Evolutionary conservation across 2,329 filamentous ascomycete genomes (phyloP).

Genomic region (Arthrobotrys conoides): DNA sequence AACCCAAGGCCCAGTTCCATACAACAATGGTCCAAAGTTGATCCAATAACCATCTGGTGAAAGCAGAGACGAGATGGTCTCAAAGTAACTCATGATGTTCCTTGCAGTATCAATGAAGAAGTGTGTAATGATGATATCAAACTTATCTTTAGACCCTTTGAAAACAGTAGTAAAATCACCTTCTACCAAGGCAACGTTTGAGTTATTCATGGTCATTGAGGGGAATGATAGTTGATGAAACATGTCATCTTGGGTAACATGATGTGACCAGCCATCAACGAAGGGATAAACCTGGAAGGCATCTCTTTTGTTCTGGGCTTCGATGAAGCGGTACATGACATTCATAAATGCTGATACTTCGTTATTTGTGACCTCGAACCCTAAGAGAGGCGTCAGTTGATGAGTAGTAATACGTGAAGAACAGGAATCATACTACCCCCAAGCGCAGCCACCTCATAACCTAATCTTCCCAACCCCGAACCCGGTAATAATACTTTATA

Average conservation of each 20-base stretch:
- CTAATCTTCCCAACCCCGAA: conserved; percentile 71
- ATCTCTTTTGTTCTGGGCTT: conserved; percentile 32
- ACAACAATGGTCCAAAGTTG: conserved; percentile 73
- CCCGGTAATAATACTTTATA: conserved; percentile 71
- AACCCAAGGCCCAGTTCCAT: conserved; percentile 72
- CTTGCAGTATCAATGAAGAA: conserved; percentile 76
- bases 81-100: conserved; percentile 72
- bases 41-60: conserved; percentile 71
- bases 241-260: conserved; percentile 70
- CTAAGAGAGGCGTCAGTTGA: conserved; percentile 53
- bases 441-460: conserved; percentile 70
- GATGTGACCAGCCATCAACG: conserved; percentile 73
- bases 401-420: background rate
- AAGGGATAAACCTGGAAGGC: conserved; percentile 70
- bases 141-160: conserved; percentile 64
- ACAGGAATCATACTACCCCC: background rate
- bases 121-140: conserved; percentile 72
- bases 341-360: conserved; percentile 75
- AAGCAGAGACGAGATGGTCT: conserved; percentile 71
- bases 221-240: conserved; percentile 70
- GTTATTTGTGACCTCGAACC: conserved; percentile 72
- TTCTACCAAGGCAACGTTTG: conserved; percentile 70
- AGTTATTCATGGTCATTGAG: conserved; percentile 66
- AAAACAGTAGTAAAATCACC: conserved; percentile 72
- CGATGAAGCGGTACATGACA: conserved; percentile 70